phyloP scores from a whole-genome alignment of 768 basidiomycete genomes.

The Tylopilus felleus region DNA sequence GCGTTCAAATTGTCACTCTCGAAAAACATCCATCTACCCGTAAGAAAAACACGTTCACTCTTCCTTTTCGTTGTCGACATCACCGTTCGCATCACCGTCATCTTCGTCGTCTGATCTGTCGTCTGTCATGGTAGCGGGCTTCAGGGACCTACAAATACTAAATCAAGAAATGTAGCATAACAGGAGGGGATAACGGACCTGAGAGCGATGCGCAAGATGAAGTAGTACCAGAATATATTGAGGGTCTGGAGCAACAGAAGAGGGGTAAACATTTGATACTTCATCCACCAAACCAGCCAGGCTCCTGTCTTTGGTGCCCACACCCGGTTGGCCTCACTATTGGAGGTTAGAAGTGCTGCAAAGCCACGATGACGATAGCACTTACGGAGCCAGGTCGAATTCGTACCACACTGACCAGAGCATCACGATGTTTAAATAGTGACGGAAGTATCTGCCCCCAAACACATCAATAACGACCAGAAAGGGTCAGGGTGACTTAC shows the following conservation, averaged over 20 bases:
- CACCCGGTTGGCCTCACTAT: conserved; percentile 49
- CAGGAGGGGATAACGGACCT: conserved; percentile 47
- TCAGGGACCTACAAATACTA: conserved; percentile 46
- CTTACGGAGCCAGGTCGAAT: conserved; percentile 72
- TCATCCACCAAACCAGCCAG: conserved; percentile 77
- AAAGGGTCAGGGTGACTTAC: conserved; percentile 46
- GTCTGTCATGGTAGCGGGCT: conserved; percentile 50
- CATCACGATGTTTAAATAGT: conserved; percentile 83
- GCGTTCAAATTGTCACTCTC: conserved; percentile 1
- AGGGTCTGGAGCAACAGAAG: conserved; percentile 73
- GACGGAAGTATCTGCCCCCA: conserved; percentile 78
- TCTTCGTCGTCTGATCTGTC: conserved; percentile 80
- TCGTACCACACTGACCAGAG: conserved; percentile 86
- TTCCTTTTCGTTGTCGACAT: conserved; percentile 29
- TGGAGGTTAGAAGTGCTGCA: conserved; percentile 1
- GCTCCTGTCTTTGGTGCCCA: conserved; percentile 63
- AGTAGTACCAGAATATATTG: conserved; percentile 91
- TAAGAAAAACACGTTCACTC: conserved; percentile 20
- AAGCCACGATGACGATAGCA: conserved; percentile 10
- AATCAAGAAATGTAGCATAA: conserved; percentile 7
- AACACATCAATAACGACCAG: neutral
- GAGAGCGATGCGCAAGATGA: conserved; percentile 73
- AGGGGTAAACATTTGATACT: conserved; percentile 74
- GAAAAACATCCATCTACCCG: neutral
- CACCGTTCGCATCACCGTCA: conserved; percentile 38